Percentiles rank a stretch among this genome's conserved stretches.
These are phyloP conservation scores for Meyerozyma guilliermondii DNA, from an alignment of 1,139 yeast genomes.

Conservation along the genomic window DNA sequence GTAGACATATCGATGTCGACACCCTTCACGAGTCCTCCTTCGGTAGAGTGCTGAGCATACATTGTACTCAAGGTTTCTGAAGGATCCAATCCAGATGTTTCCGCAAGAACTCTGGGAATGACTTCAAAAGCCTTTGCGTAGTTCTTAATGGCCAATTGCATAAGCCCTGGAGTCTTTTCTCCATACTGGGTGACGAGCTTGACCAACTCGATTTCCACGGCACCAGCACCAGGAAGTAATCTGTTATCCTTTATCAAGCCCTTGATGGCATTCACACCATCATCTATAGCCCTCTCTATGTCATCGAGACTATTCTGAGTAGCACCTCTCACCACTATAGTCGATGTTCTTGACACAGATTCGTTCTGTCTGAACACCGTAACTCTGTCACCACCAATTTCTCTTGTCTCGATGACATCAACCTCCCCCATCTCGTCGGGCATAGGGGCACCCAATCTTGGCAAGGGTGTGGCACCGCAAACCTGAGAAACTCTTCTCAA, in stretches of 20 bases:
- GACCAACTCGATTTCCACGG: conserved; percentile 88
- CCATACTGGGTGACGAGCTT: conserved; percentile 77
- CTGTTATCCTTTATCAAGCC: conserved; percentile 78
- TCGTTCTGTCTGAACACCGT: conserved; percentile 85
- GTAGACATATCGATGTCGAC: conserved; percentile 17
- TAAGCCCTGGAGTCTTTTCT: conserved; percentile 87
- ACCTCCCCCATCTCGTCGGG: conserved; percentile 90
- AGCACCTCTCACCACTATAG: conserved; percentile 93
- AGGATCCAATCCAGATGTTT: conserved; percentile 89
- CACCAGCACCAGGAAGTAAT: conserved; percentile 94
- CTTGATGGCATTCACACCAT: conserved; percentile 90
- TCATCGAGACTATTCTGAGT: conserved; percentile 94
- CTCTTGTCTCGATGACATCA: conserved; percentile 85
- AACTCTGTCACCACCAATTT: conserved; percentile 97
- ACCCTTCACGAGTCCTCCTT: conserved; percentile 49
- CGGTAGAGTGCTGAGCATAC: conserved; percentile 74
- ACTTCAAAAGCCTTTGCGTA: conserved; percentile 95
- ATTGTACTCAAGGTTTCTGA: conserved; percentile 82
- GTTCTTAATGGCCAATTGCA: conserved; percentile 90
- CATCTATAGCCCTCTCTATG: conserved; percentile 94
- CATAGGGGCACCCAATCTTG: conserved; percentile 92
- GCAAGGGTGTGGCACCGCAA: conserved; percentile 95
- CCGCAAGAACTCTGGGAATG: conserved; percentile 87
- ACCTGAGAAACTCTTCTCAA: conserved; percentile 91
- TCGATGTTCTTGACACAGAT: conserved; percentile 73